Base-by-base conservation (phyloP, 129 eudicot species). In the carrot (Daucus carota) region DNA sequence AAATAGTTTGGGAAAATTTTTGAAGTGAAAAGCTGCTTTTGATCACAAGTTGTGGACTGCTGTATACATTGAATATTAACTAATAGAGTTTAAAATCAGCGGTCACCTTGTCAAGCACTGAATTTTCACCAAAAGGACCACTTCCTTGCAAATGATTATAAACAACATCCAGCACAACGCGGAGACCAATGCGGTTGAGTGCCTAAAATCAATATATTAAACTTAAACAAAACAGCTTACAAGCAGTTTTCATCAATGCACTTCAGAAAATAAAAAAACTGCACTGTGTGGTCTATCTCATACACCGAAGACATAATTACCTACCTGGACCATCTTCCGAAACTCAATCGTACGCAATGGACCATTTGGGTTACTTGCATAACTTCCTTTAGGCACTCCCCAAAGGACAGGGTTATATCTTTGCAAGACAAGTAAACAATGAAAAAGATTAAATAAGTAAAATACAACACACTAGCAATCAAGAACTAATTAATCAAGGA, bases 381-480 rank as follows among this genome's bases (percentile, higher is more conserved):
- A 94, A 81, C 99, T 91, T 91, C 99, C 99, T 80, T 94, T 91
- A 40, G 99, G 99, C 44, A 92, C 97, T 78, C 99, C 99, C 97
- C 94, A 94, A 12, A 91, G 85, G 74, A 94, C 94, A 65, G 94
- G 99, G 73, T 94, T 87, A 85, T 91, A 94, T 17, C 99, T 94
- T 80, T 75, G 22, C 20, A 69, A 17, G 32, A 24, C 69, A 65
- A 33, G 34, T 22, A 41, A 75, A 48, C 73, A 54, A 72, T 43
- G 66, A 72, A 22, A 31, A 20, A 33, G 13, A 20, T 45, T 59
- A 79, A 18, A 36, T 59, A 72, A 22, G 65, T 28, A 67, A 78
- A 31, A 16, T 63, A 33, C 8, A 32, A 67, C 44, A 67, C 44
- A 65, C 40, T 13, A 18, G 43, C 44, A 67, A 16, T 18, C 12